A percentile compares a stretch with the other conserved stretches of the same genome.
These are phyloP conservation scores for Orbilia javanica DNA, from an alignment of 2,329 filamentous ascomycete species.

Conservation along the genomic window DNA sequence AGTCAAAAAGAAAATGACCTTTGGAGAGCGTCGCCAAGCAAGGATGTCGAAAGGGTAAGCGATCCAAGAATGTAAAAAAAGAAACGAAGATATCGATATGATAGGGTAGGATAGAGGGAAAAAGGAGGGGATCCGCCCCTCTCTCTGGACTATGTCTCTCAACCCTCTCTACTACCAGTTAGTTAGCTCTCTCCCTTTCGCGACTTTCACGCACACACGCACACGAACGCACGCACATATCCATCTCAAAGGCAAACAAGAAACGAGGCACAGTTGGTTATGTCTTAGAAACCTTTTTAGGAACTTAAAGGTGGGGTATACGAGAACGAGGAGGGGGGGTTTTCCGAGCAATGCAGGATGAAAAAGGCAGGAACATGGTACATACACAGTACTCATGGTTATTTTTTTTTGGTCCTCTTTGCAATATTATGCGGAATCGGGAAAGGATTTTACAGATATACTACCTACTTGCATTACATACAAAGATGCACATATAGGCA, in stretches of 20 bases:
- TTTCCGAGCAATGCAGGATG: not conserved
- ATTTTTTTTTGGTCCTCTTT: not conserved
- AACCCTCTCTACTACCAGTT: constrained; percentile 4
- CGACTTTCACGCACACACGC: not conserved
- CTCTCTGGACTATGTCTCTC: constrained; percentile 4
- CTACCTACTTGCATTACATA: not conserved
- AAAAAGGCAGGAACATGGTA: constrained; percentile 9
- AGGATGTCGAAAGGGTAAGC: constrained; percentile 15
- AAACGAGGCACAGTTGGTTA: not conserved
- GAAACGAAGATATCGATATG: constrained; percentile 26
- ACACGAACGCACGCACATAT: not conserved
- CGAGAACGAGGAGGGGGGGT: not conserved
- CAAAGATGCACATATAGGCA: constrained; percentile 17
- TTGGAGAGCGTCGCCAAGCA: not conserved
- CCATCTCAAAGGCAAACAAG: constrained; percentile 3
- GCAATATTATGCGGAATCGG: constrained; percentile 6
- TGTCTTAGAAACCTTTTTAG: not conserved
- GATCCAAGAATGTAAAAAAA: constrained; percentile 26
- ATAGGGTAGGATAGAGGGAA: not conserved
- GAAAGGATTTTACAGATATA: constrained; percentile 1
- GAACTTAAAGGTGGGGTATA: constrained; percentile 6
- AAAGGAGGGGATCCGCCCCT: not conserved
- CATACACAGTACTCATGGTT: not conserved
- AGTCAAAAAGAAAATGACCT: not conserved
- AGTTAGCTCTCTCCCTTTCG: not conserved